phyloP scores from a whole-genome alignment of 805 yeast species.

The Nakazawaea siamensis region DNA sequence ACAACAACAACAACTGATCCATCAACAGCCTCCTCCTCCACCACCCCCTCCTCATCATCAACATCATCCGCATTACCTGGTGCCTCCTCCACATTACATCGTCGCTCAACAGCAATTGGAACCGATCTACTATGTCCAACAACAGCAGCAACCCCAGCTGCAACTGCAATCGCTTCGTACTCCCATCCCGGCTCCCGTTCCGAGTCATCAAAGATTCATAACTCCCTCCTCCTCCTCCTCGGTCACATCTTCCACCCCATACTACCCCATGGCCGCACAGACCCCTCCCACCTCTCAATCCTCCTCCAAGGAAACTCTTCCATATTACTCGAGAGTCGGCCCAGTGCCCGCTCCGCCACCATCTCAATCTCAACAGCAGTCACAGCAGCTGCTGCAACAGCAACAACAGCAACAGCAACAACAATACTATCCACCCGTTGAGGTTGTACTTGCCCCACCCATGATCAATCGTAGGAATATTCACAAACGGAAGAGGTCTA shows the following conservation, averaged over 20 bases:
- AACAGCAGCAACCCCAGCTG: neutral
- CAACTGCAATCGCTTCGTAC: too few relatives aligned
- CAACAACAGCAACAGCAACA: slow-evolving; percentile 2
- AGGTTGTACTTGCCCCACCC: slow-evolving; percentile 7
- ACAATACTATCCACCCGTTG: slow-evolving; percentile 7
- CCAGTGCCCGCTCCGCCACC: neutral
- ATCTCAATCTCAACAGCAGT: neutral
- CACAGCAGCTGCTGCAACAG: neutral
- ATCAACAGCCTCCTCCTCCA: neutral
- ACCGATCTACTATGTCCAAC: too few relatives aligned
- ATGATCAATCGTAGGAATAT: slow-evolving; percentile 1
- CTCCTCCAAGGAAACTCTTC: too few relatives aligned
- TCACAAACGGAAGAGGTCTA: slow-evolving; percentile 6
- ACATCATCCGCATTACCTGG: neutral
- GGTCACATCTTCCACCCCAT: neutral
- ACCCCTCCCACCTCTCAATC: too few relatives aligned
- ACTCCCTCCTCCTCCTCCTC: neutral
- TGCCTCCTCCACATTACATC: too few relatives aligned
- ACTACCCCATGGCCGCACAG: neutral
- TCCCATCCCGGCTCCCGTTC: too few relatives aligned
- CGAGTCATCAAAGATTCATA: too few relatives aligned
- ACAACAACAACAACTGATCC: too few relatives aligned
- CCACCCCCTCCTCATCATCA: neutral
- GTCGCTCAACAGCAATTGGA: too few relatives aligned
- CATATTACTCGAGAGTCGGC: neutral